phyloP scores from a whole-genome alignment of 441 rosid genomes.

The Pelargonium citronellum region DNA sequence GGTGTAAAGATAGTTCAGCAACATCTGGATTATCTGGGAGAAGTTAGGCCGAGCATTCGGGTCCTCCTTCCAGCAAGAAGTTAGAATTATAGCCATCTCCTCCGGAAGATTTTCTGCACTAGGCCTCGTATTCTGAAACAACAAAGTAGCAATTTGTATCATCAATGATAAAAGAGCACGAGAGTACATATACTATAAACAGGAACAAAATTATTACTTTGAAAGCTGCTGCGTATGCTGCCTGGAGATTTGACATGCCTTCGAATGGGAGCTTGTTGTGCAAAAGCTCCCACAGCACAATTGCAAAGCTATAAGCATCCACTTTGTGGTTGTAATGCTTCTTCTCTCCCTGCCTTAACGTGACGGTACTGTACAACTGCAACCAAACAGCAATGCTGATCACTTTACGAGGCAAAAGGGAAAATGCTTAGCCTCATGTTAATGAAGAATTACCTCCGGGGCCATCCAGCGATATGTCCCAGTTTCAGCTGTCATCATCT shows the following conservation, averaged over 20 bases:
- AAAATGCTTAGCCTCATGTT: neutral
- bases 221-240: slow-evolving; percentile 63
- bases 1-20: slow-evolving; percentile 44
- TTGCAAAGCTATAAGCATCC: slow-evolving; percentile 60
- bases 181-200: neutral
- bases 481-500: slow-evolving; percentile 71
- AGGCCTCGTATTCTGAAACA: slow-evolving; percentile 54
- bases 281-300: slow-evolving; percentile 56
- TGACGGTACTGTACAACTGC: slow-evolving; percentile 65
- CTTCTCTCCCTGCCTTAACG: slow-evolving; percentile 55
- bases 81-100: slow-evolving; percentile 45
- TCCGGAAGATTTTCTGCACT: slow-evolving; percentile 54
- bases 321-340: slow-evolving; percentile 70
- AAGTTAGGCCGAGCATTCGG: slow-evolving; percentile 58
- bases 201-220: slow-evolving; percentile 30
- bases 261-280: slow-evolving; percentile 56
- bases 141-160: neutral
- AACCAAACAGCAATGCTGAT: slow-evolving; percentile 8
- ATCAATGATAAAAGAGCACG: neutral
- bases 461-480: slow-evolving; percentile 44
- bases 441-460: slow-evolving; percentile 32
- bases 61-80: slow-evolving; percentile 69
- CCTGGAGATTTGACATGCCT: slow-evolving; percentile 69
- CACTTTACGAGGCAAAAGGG: neutral
- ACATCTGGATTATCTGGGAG: slow-evolving; percentile 53